Evolutionary conservation across 495 filamentous ascomycete species (phyloP).

Genomic region (Tuber calosporum): DNA sequence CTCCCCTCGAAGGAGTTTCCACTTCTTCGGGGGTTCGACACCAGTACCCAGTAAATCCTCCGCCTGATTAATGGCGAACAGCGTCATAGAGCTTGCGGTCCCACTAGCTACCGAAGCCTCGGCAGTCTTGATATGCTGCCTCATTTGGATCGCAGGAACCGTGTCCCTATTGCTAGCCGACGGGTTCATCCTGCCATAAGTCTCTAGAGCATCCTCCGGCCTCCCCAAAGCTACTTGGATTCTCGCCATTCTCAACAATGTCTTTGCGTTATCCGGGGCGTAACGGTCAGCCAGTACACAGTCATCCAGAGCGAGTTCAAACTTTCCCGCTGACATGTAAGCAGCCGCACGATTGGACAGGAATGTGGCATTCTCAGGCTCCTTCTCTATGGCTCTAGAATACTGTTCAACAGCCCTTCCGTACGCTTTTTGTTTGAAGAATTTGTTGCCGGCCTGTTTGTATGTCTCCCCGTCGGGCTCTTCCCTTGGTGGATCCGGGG

Average conservation of each 20-base stretch:
- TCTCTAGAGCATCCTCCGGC: slow-evolving; percentile 77
- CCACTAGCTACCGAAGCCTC: slow-evolving; percentile 65
- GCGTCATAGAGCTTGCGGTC: slow-evolving; percentile 75
- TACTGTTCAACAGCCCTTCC: slow-evolving; percentile 80
- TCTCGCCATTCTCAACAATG: slow-evolving; percentile 76
- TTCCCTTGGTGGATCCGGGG: slow-evolving; percentile 43
- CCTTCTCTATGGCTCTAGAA: slow-evolving; percentile 81
- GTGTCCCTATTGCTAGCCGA: slow-evolving; percentile 75
- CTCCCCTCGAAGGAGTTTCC: slow-evolving; percentile 85
- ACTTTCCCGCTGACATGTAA: slow-evolving; percentile 75
- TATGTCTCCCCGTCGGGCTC: slow-evolving; percentile 67
- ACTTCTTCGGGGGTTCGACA: slow-evolving; percentile 76
- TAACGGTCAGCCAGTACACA: slow-evolving; percentile 70
- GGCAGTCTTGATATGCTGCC: slow-evolving; percentile 70
- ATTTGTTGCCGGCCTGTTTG: slow-evolving; percentile 90
- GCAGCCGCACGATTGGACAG: slow-evolving; percentile 92
- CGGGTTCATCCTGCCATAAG: slow-evolving; percentile 63
- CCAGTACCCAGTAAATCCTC: slow-evolving; percentile 65
- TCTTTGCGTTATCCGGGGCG: slow-evolving; percentile 75
- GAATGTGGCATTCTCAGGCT: slow-evolving; percentile 75
- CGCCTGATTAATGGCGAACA: slow-evolving; percentile 85
- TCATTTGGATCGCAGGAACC: slow-evolving; percentile 71
- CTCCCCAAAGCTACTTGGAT: slow-evolving; percentile 80
- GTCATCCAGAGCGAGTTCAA: slow-evolving; percentile 72
- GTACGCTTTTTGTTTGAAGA: slow-evolving; percentile 88